Evolutionary conservation across 1,284 basidiomycete species (phyloP).

Genomic region (Ustilago sp.): DNA sequence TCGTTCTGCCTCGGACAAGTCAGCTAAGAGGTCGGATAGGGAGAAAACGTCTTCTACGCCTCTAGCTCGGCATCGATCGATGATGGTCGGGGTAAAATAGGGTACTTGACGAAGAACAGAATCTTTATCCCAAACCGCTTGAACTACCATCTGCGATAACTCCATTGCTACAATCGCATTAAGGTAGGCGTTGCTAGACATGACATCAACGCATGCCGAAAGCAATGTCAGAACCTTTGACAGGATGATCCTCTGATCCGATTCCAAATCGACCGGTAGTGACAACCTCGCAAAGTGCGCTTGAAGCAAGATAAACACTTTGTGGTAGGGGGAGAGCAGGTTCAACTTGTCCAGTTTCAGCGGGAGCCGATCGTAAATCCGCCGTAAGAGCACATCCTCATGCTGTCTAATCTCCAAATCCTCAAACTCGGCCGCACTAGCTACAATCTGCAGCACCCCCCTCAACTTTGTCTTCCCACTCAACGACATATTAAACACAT

Average conservation of each 20-base stretch:
- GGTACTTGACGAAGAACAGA: constrained; percentile 85
- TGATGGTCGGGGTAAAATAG: constrained; percentile 81
- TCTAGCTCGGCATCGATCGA: constrained; percentile 81
- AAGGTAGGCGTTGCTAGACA: constrained; percentile 95
- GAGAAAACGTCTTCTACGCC: constrained; percentile 66
- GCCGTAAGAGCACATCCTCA: constrained; percentile 70
- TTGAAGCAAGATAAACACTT: constrained; percentile 94
- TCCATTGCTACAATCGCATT: constrained; percentile 98
- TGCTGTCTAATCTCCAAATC: constrained; percentile 82
- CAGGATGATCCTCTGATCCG: constrained; percentile 87
- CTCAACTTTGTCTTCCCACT: constrained; percentile 98
- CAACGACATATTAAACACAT: constrained; percentile 94
- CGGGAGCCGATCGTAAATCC: constrained; percentile 96
- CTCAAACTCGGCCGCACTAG: constrained; percentile 96
- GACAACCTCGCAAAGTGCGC: constrained; percentile 94
- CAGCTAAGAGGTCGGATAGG: constrained; percentile 61
- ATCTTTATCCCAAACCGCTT: constrained; percentile 94
- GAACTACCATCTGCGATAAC: constrained; percentile 98
- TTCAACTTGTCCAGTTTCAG: constrained; percentile 87
- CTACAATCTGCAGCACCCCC: constrained; percentile 93
- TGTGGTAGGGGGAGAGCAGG: constrained; percentile 95
- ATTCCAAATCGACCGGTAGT: constrained; percentile 90
- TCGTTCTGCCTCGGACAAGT: constrained; percentile 57
- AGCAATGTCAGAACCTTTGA: constrained; percentile 83
- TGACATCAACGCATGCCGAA: constrained; percentile 88